Evolutionary conservation across 768 basidiomycete species (phyloP).

Genomic region (Hygrocybe punicea): DNA sequence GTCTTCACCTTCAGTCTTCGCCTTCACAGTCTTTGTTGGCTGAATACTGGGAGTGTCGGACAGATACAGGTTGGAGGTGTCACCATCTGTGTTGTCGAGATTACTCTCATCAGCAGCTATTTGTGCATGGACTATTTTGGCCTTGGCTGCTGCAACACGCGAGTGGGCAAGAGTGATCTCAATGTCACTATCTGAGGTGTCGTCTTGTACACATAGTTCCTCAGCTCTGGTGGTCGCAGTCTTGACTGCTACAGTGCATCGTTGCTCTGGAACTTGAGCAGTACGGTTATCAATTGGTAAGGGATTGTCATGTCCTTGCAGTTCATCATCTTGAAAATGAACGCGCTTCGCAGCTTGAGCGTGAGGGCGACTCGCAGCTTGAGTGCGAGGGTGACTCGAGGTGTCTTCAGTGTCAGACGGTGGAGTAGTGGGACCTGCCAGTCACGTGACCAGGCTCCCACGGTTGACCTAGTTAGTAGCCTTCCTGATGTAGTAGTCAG

Average conservation of each 20-base stretch:
- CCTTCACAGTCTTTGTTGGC: too few species aligned
- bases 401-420: not conserved
- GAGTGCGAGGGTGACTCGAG: too few species aligned
- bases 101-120: not conserved
- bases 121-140: not conserved
- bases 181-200: not conserved
- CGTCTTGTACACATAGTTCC: not conserved
- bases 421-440: too few species aligned
- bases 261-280: too few species aligned
- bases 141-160: too few species aligned
- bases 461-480: too few species aligned
- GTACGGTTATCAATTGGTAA: not conserved
- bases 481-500: too few species aligned
- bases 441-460: too few species aligned
- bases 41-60: not conserved
- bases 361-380: not conserved
- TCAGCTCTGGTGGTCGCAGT: too few species aligned
- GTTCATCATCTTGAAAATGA: not conserved
- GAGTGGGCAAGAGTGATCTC: too few species aligned
- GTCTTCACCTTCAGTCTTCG: too few species aligned
- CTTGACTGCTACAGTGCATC: too few species aligned
- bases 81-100: not conserved
- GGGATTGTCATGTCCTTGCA: not conserved
- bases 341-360: not conserved
- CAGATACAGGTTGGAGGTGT: not conserved